phyloP scores from a whole-genome alignment of 768 basidiomycete species.

The Mycena indigotica region DNA sequence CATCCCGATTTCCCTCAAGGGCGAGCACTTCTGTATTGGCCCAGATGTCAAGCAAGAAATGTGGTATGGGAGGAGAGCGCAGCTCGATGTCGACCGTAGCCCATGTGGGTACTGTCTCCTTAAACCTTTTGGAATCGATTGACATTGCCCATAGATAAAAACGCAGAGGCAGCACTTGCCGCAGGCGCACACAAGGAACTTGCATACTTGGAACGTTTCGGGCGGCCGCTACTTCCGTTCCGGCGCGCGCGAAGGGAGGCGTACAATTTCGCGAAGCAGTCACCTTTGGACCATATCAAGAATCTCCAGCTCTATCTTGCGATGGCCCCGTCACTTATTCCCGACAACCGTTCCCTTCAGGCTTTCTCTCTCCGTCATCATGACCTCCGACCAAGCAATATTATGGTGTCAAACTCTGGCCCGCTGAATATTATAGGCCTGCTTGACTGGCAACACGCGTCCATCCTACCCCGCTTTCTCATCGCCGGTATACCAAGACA shows the following conservation, averaged over 20 bases:
- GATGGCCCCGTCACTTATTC: conserved; percentile 50
- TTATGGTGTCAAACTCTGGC: conserved; percentile 49
- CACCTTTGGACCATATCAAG: conserved; percentile 47
- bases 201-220: conserved; percentile 50
- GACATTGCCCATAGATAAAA: conserved; percentile 42
- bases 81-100: conserved; percentile 36
- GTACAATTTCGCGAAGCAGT: conserved; percentile 48
- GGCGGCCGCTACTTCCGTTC: conserved; percentile 49
- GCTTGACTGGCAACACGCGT: conserved; percentile 58
- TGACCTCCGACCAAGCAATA: conserved; percentile 52
- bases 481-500: background rate
- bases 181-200: conserved; percentile 48
- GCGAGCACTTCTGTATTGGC: conserved; percentile 35
- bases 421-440: conserved; percentile 40
- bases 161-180: conserved; percentile 43
- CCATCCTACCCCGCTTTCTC: conserved; percentile 56
- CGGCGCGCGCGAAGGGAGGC: conserved; percentile 42
- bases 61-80: conserved; percentile 29
- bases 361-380: conserved; percentile 56
- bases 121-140: conserved; percentile 32
- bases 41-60: conserved; percentile 28
- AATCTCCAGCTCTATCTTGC: conserved; percentile 51
- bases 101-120: conserved; percentile 47
- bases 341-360: conserved; percentile 39
- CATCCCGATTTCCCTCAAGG: conserved; percentile 31